Evolutionary conservation across 2,329 filamentous ascomycete species (phyloP).

Genomic region (Penicillium italicum): DNA sequence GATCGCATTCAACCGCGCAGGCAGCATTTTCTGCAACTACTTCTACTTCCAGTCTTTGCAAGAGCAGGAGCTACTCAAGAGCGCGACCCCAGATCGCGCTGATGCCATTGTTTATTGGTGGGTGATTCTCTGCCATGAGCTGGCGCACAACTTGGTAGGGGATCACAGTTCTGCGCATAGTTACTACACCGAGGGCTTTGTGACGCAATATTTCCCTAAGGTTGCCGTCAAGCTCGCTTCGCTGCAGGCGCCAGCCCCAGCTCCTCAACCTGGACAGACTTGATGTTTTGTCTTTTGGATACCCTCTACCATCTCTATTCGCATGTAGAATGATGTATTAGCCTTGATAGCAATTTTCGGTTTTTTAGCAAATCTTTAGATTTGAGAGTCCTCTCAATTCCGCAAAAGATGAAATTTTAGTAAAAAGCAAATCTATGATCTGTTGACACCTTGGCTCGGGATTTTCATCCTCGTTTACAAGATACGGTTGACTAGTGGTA

Average conservation of each 20-base stretch:
- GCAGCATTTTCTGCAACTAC: slow-evolving; percentile 91
- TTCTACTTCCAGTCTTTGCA: slow-evolving; percentile 82
- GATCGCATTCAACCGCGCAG: slow-evolving; percentile 87
- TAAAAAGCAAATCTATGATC: not conserved
- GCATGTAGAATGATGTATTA: not conserved
- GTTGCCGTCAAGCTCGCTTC: slow-evolving; percentile 57
- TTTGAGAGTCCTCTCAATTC: not conserved
- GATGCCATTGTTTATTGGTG: slow-evolving; percentile 86
- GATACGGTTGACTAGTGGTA: not conserved
- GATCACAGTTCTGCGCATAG: slow-evolving; percentile 76
- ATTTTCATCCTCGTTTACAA: not conserved
- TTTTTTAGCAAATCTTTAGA: not conserved
- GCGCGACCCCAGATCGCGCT: slow-evolving; percentile 48
- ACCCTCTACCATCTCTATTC: not conserved
- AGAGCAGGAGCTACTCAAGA: slow-evolving; percentile 46
- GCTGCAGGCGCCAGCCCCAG: slow-evolving; percentile 2
- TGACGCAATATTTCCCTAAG: slow-evolving; percentile 70
- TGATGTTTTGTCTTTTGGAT: slow-evolving; percentile 6
- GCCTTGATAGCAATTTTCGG: not conserved
- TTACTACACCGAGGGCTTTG: slow-evolving; percentile 79
- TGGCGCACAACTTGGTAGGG: slow-evolving; percentile 86
- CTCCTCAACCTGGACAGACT: not conserved
- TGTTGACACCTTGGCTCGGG: not conserved
- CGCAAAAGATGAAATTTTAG: not conserved
- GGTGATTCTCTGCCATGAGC: slow-evolving; percentile 90